Conservation (phyloP, 106 monocot genomes). For the Narthecium ossifragum region DNA sequence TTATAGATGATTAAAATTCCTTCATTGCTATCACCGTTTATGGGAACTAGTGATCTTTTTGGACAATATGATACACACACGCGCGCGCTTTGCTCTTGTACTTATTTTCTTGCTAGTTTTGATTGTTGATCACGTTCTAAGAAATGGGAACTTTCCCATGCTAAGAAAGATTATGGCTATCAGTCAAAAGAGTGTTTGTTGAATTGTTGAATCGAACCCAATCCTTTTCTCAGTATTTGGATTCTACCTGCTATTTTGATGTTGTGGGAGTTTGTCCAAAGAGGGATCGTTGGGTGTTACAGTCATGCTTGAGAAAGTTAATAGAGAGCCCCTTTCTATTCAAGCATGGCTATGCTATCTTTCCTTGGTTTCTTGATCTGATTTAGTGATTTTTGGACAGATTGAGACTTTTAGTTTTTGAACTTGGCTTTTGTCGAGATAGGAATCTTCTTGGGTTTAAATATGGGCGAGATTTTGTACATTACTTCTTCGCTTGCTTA, state of each 20-base stretch:
- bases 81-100: background rate
- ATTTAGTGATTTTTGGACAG: no score
- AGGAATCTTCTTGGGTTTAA: background rate
- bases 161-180: background rate
- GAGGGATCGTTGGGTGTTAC: no score
- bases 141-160: background rate
- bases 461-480: background rate
- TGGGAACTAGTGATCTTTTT: background rate
- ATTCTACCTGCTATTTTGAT: no score
- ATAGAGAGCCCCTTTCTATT: no score
- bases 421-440: no score
- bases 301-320: no score
- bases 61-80: no score
- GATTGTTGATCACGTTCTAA: background rate
- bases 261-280: no score
- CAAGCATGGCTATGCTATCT: background rate
- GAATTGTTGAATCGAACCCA: background rate
- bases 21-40: background rate
- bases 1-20: background rate
- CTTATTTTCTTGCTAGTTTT: background rate
- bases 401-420: no score
- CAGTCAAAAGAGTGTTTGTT: background rate
- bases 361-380: no score
- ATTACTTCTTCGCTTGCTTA: background rate
- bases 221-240: background rate